phyloP scores from a whole-genome alignment of 305 asterid species.

The Fraxinus sp. region DNA sequence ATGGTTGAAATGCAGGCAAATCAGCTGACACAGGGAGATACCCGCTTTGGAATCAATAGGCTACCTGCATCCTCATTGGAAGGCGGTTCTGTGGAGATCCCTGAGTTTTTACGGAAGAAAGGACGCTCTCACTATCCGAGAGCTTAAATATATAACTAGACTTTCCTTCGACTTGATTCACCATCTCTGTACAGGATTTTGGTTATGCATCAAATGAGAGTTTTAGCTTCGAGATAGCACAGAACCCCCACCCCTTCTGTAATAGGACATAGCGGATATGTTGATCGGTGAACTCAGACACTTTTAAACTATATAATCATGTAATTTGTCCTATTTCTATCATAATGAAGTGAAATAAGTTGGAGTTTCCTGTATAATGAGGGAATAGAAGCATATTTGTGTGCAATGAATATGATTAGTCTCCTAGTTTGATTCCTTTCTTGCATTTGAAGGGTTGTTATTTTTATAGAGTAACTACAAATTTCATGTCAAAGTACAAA shows the following conservation, averaged over 20 bases:
- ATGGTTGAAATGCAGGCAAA: conserved; percentile 43
- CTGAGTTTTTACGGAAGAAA: conserved; percentile 89
- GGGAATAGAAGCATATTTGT: neutral
- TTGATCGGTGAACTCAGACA: neutral
- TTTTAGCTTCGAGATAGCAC: conserved; percentile 24
- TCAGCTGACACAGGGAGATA: conserved; percentile 61
- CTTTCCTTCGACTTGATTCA: neutral
- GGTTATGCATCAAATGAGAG: conserved; percentile 20
- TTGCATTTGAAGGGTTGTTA: neutral
- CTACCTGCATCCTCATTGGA: conserved; percentile 66
- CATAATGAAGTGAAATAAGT: neutral
- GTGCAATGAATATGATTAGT: neutral
- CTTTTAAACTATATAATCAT: neutral
- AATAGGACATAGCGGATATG: neutral
- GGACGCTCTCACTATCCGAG: conserved; percentile 85
- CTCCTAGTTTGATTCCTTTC: neutral
- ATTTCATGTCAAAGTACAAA: neutral
- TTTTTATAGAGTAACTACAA: neutral
- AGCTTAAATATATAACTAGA: conserved; percentile 36
- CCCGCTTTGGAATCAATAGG: conserved; percentile 51
- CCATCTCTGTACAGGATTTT: conserved; percentile 44
- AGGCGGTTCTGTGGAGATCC: conserved; percentile 74
- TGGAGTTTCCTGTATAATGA: neutral
- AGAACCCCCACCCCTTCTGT: neutral
- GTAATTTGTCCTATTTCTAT: neutral